These are phyloP conservation scores for Saprolegnia diclina DNA, from an alignment of 352 stramenopile species.

Conservation along the genomic window DNA sequence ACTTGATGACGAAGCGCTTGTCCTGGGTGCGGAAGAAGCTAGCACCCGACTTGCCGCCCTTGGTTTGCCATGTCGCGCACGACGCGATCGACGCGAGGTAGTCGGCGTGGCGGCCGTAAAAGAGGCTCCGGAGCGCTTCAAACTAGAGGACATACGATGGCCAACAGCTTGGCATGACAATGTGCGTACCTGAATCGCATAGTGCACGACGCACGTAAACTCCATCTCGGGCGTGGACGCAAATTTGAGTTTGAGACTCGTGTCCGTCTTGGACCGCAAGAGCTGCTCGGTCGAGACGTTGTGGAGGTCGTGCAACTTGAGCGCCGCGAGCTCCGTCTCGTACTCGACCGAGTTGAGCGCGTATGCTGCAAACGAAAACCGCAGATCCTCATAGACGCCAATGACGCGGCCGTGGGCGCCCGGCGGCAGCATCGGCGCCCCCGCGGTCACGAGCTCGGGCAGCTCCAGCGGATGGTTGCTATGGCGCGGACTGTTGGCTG, in stretches of 20 bases:
- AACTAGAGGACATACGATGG: no score
- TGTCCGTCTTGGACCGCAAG: slow-evolving; percentile 26
- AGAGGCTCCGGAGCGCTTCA: slow-evolving; percentile 90
- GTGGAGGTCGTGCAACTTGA: slow-evolving; percentile 54
- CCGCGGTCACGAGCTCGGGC: slow-evolving; percentile 53
- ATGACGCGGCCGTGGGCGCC: slow-evolving; percentile 87
- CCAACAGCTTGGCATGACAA: not conserved
- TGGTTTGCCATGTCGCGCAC: slow-evolving; percentile 87
- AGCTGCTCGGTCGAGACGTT: slow-evolving; percentile 33
- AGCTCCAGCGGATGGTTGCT: slow-evolving; percentile 31
- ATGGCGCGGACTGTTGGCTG: not conserved
- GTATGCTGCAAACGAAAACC: slow-evolving; percentile 93
- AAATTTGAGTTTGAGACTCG: slow-evolving; percentile 21
- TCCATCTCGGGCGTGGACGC: slow-evolving; percentile 31
- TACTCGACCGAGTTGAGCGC: slow-evolving; percentile 90
- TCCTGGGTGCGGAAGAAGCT: slow-evolving; percentile 94
- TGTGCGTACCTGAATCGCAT: slow-evolving; percentile 58
- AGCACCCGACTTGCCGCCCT: slow-evolving; percentile 95
- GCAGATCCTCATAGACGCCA: slow-evolving; percentile 90
- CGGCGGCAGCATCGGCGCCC: slow-evolving; percentile 83
- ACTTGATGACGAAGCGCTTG: slow-evolving; percentile 97
- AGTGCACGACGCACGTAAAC: slow-evolving; percentile 67
- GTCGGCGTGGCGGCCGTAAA: slow-evolving; percentile 47
- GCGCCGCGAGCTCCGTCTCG: slow-evolving; percentile 57
- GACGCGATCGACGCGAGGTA: slow-evolving; percentile 83